phyloP scores from a whole-genome alignment of 352 stramenopile species.

The Phytophthora pseudosyringae region DNA sequence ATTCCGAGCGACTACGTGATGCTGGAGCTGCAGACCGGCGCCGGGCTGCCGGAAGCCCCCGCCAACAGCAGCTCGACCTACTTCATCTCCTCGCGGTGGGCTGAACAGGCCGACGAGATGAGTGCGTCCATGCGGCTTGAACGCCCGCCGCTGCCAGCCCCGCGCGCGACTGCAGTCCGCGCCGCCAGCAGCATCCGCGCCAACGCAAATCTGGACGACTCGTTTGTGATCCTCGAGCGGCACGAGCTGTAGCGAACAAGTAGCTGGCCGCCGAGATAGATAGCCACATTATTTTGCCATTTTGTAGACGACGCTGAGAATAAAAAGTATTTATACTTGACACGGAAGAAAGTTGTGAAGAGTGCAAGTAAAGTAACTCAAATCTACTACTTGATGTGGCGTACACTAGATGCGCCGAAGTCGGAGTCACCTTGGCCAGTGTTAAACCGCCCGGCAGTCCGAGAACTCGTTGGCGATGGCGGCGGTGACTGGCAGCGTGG shows the following conservation, averaged over 20 bases:
- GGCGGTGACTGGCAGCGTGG: conserved; percentile 63
- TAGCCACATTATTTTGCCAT: conserved; percentile 22
- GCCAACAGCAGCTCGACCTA: conserved; percentile 62
- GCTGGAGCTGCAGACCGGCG: conserved; percentile 78
- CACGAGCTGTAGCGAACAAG: conserved; percentile 37
- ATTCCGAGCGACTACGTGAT: conserved; percentile 85
- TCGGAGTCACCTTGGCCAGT: neutral
- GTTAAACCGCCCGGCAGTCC: neutral
- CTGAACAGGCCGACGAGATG: conserved; percentile 81
- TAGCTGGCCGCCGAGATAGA: conserved; percentile 13
- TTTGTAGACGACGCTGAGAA: conserved; percentile 40
- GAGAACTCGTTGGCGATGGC: conserved; percentile 24
- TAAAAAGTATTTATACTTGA: conserved; percentile 41
- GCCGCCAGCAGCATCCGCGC: conserved; percentile 11
- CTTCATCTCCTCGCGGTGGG: conserved; percentile 85
- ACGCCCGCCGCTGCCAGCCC: conserved; percentile 16
- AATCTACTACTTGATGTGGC: neutral
- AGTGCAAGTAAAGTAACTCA: too few relatives aligned
- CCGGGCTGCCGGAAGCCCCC: conserved; percentile 48
- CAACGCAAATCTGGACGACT: conserved; percentile 57
- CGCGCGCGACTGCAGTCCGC: conserved; percentile 18
- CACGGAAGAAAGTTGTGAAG: too few relatives aligned
- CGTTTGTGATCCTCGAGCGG: conserved; percentile 77
- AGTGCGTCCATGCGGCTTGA: conserved; percentile 66
- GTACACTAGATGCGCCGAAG: neutral